These are phyloP conservation scores for Leishmania turanica DNA, from an alignment of 208 protist species.

Conservation along the genomic window DNA sequence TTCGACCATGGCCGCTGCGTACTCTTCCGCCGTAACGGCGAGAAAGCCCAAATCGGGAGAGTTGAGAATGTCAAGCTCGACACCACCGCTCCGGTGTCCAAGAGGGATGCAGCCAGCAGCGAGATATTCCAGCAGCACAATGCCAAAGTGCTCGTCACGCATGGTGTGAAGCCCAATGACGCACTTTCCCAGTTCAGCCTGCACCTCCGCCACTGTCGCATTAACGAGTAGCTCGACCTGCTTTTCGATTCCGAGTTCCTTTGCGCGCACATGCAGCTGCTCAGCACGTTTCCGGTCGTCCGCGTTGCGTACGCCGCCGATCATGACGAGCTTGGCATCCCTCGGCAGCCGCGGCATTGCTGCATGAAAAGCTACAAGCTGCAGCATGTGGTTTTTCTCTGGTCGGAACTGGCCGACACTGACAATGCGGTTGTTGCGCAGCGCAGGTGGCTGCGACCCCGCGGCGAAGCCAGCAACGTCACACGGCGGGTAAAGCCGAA, in stretches of 20 bases:
- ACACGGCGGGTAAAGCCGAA: conserved; percentile 94
- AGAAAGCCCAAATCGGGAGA: conserved; percentile 76
- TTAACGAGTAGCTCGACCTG: conserved; percentile 71
- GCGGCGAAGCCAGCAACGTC: conserved; percentile 60
- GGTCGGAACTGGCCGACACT: conserved; percentile 97
- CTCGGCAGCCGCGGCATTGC: conserved; percentile 39
- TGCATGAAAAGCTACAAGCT: conserved; percentile 89
- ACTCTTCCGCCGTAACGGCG: conserved; percentile 85
- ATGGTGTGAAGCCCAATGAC: conserved; percentile 98
- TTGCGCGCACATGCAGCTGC: conserved; percentile 41
- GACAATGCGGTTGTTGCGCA: conserved; percentile 78
- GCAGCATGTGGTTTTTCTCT: conserved; percentile 98
- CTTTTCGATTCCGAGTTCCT: conserved; percentile 55
- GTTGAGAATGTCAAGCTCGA: conserved; percentile 94
- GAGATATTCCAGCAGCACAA: conserved; percentile 98
- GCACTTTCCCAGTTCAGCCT: conserved; percentile 45
- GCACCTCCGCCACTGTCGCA: conserved; percentile 52
- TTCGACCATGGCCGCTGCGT: conserved; percentile 69
- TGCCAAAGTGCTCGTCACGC: conserved; percentile 99
- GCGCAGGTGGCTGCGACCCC: conserved; percentile 29
- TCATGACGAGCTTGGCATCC: conserved; percentile 73
- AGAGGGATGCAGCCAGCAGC: conserved; percentile 92
- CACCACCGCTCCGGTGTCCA: conserved; percentile 95
- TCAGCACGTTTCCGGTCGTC: conserved; percentile 77
- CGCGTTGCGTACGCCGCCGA: conserved; percentile 86